phyloP scores from a whole-genome alignment of 176 grass and related monocot species.

The Aechmea fasciata region DNA sequence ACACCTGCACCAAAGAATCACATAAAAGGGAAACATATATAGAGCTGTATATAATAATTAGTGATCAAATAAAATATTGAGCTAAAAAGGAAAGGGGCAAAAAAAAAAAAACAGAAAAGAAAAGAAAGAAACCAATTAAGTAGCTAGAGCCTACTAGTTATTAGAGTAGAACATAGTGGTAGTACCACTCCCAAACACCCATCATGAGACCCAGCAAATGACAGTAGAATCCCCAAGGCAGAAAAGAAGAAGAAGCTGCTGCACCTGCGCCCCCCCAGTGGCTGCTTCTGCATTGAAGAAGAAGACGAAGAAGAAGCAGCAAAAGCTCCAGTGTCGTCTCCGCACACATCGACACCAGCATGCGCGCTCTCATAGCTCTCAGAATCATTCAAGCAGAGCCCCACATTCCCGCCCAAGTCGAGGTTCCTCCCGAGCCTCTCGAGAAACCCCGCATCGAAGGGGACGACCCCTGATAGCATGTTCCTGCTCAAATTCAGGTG shows the following conservation, averaged over 20 bases:
- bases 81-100: too few relatives aligned
- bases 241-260: neutral
- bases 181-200: conserved; percentile 20
- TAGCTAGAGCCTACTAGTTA: neutral
- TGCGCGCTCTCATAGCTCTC: conserved; percentile 26
- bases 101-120: too few relatives aligned
- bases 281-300: conserved; percentile 7
- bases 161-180: conserved; percentile 21
- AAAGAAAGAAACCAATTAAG: neutral
- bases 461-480: conserved; percentile 63
- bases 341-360: conserved; percentile 42
- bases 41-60: neutral
- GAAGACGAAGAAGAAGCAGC: conserved; percentile 11
- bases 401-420: conserved; percentile 76
- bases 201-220: conserved; percentile 13
- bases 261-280: neutral
- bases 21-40: neutral
- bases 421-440: conserved; percentile 68
- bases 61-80: too few relatives aligned
- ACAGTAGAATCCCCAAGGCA: conserved; percentile 2
- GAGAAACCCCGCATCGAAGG: conserved; percentile 65
- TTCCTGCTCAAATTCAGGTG: conserved; percentile 97
- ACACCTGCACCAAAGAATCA: conserved; percentile 4
- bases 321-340: neutral
- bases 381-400: conserved; percentile 55